Percentiles rank a stretch among this genome's conserved stretches.
These are phyloP conservation scores for Leishmania aethiopica DNA, from an alignment of 208 protist genomes.

Conservation along the genomic window DNA sequence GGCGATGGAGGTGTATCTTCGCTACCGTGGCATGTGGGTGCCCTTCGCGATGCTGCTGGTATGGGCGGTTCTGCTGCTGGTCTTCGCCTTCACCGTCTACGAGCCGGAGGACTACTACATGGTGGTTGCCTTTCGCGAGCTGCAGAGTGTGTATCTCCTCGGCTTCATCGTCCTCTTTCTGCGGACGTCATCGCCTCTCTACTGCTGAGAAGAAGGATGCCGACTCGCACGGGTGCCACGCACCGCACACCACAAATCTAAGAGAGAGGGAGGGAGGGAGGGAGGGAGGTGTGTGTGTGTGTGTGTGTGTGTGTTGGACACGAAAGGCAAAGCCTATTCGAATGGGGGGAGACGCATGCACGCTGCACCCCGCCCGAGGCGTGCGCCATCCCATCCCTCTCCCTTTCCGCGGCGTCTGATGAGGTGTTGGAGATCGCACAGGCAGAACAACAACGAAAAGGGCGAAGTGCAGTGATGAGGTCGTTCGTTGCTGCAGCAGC, in stretches of 20 bases:
- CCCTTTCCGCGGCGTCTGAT: background rate
- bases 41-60: conserved; percentile 52
- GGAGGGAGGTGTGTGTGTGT: background rate
- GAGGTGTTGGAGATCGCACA: no score
- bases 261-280: background rate
- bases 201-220: background rate
- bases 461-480: no score
- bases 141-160: conserved; percentile 49
- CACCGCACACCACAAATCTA: background rate
- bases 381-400: background rate
- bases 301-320: no score
- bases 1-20: conserved; percentile 50
- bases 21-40: conserved; percentile 51
- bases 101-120: conserved; percentile 67
- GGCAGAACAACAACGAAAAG: no score
- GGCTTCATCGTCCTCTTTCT: conserved; percentile 61
- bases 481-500: no score
- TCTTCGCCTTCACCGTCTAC: conserved; percentile 43
- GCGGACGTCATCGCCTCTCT: conserved; percentile 25
- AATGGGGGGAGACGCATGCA: no score
- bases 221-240: background rate
- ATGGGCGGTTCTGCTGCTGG: conserved; percentile 42
- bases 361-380: background rate
- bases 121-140: conserved; percentile 44
- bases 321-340: no score